Evolutionary conservation across 2,329 filamentous ascomycete genomes (phyloP), one percentile per base, ranked within the genome.

Genomic region (Trichoderma brevicompactum): DNA sequence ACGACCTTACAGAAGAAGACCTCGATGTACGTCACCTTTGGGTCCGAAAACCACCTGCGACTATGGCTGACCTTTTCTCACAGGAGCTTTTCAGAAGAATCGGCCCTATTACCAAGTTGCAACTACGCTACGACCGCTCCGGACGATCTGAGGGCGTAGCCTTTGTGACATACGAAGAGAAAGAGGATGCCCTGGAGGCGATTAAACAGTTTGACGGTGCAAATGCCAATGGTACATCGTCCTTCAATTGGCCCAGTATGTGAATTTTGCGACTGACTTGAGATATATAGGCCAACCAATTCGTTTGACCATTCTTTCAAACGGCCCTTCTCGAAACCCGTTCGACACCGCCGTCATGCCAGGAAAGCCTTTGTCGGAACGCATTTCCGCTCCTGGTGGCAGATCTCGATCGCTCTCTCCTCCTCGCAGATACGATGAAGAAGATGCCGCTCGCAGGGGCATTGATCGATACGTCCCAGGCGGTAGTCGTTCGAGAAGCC

Each of bases 81-180:
- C 69, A 96, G 92, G 91, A 91, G 69, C 85, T 97, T 2, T 97
- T 97, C 76, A 82, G 80, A 67, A 85, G 88, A 72, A 94, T 96
- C 69, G 94, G 92, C 28, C 87, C 87, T 2, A 83, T 96, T 49
- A 70, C 80, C 28, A 87, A 86, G 68, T 82, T 95, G 40, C 85
- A 89, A 64, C 83, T 97, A 43, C 81, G 88, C 66, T 97, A 96
- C 74, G 94, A 97, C 77, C 90, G 93, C 71, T 91, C 92, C 66
- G 94, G 94, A 65, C 91, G 94, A 72, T 96, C 92, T 2, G 89
- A 94, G 72, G 94, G 94, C 64, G 84, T 89, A 43, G 94, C 93
- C 7, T 95, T 87, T 73, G 90, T 97, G 55, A 94, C 90, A 8
- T 97, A 96, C 78, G 85, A 89, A 70, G 82, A 81, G 64, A 79